phyloP scores from a whole-genome alignment of 176 grass and related monocot genomes.

The Rhynchospora breviuscula region DNA sequence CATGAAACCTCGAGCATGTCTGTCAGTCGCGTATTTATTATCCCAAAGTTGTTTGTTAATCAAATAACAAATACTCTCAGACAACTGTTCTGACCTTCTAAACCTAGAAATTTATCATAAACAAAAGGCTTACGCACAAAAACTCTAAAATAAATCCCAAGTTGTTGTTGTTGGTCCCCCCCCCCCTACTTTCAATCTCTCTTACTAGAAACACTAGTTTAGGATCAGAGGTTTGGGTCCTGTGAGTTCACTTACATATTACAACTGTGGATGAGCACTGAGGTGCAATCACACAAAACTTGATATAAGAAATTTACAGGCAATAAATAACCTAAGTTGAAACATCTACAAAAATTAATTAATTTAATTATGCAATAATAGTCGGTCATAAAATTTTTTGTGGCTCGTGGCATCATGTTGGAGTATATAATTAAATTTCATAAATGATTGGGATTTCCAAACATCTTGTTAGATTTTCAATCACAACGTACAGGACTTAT shows the following conservation, averaged over 20 bases:
- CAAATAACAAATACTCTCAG: not conserved
- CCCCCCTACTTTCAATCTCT: not conserved
- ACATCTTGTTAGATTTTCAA: not conserved
- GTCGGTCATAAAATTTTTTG: not conserved
- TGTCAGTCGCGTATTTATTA: conserved; percentile 14
- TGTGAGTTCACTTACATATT: no score
- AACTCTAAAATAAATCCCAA: not conserved
- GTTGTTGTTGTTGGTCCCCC: not conserved
- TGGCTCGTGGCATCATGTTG: not conserved
- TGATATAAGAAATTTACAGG: not conserved
- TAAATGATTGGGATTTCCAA: not conserved
- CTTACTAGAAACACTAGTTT: not conserved
- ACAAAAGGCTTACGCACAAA: not conserved
- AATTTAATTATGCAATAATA: not conserved
- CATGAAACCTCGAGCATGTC: conserved; percentile 33
- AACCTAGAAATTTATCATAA: not conserved
- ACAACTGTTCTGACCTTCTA: not conserved
- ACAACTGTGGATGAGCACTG: not conserved
- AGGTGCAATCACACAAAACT: not conserved
- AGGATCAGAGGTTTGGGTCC: not conserved
- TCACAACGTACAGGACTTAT: not conserved
- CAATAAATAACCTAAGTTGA: not conserved
- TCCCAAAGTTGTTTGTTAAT: conserved; percentile 1
- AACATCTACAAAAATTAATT: not conserved
- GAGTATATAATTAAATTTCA: not conserved